Percentiles rank a stretch among this genome's conserved stretches.
Conservation (phyloP, 176 grass and related monocot species). For the Pontederia crassipes region DNA sequence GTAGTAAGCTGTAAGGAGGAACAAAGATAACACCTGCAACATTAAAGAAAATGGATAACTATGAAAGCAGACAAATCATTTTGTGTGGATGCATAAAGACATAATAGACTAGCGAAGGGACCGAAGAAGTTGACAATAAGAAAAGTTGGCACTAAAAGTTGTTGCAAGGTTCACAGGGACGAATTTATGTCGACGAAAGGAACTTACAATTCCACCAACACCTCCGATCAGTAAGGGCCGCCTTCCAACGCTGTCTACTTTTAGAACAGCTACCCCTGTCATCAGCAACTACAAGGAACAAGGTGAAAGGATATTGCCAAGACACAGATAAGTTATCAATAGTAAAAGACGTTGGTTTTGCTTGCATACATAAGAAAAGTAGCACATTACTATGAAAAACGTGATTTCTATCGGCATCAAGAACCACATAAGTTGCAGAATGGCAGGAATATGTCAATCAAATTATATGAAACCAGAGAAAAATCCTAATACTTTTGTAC, state of each 20-base stretch:
- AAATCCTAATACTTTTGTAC: too few relatives aligned
- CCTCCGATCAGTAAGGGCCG: constrained; percentile 83
- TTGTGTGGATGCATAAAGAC: neutral
- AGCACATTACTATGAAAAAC: too few relatives aligned
- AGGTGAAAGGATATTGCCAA: too few relatives aligned
- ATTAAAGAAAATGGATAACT: constrained; percentile 10
- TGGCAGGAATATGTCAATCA: too few relatives aligned
- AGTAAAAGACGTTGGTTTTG: too few relatives aligned
- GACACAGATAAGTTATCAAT: too few relatives aligned
- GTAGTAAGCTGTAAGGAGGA: constrained; percentile 93
- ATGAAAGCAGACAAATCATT: neutral
- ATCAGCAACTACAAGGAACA: constrained; percentile 47
- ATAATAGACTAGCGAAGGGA: constrained; percentile 5
- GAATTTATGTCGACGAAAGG: constrained; percentile 9
- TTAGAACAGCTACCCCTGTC: constrained; percentile 74
- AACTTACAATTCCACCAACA: constrained; percentile 80
- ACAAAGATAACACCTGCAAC: constrained; percentile 69
- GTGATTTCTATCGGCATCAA: too few relatives aligned
- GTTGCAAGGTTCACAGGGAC: neutral
- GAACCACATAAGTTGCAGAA: too few relatives aligned
- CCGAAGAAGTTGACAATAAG: neutral
- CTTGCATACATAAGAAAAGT: too few relatives aligned
- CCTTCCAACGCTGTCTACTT: constrained; percentile 77
- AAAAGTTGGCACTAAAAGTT: neutral
- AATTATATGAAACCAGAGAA: too few relatives aligned